These are phyloP conservation scores for Candida neerlandica DNA, from an alignment of 1,139 yeast species.

Conservation along the genomic window DNA sequence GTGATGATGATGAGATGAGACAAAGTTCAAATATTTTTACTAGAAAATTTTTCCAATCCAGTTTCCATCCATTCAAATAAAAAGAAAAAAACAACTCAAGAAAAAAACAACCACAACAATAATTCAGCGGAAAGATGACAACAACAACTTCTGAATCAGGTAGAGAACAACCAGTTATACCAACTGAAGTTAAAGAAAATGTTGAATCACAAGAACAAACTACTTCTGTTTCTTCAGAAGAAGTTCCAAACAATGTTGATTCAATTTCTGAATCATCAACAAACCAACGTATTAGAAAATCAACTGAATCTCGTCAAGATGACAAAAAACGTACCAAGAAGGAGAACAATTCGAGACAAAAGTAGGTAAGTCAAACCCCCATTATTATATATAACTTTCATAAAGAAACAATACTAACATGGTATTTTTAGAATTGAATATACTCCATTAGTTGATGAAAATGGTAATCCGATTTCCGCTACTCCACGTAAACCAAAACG, in stretches of 20 bases:
- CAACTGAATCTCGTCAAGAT: constrained; percentile 5
- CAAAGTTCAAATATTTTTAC: constrained; percentile 7
- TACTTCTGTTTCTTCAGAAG: background rate
- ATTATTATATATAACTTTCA: background rate
- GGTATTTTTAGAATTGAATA: constrained; percentile 23
- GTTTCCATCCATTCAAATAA: background rate
- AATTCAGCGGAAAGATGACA: background rate
- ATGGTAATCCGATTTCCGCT: constrained; percentile 60
- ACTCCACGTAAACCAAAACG: constrained; percentile 76
- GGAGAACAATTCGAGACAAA: constrained; percentile 3
- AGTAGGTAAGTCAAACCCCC: constrained; percentile 39
- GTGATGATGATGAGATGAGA: constrained; percentile 7
- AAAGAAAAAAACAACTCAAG: background rate
- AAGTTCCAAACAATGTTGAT: background rate
- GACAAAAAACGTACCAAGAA: constrained; percentile 6
- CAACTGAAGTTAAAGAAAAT: background rate
- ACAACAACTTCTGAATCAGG: background rate
- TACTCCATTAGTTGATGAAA: constrained; percentile 53
- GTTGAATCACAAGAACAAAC: background rate
- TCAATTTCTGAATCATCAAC: background rate
- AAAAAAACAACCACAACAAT: background rate
- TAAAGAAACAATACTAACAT: background rate
- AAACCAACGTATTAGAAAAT: background rate
- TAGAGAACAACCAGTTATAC: background rate
- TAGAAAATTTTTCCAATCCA: background rate